Percentiles rank a stretch among this genome's conserved stretches.
These are phyloP conservation scores for Echinochloa phyllopogon DNA, from an alignment of 176 grass and related monocot genomes.

Conservation along the genomic window DNA sequence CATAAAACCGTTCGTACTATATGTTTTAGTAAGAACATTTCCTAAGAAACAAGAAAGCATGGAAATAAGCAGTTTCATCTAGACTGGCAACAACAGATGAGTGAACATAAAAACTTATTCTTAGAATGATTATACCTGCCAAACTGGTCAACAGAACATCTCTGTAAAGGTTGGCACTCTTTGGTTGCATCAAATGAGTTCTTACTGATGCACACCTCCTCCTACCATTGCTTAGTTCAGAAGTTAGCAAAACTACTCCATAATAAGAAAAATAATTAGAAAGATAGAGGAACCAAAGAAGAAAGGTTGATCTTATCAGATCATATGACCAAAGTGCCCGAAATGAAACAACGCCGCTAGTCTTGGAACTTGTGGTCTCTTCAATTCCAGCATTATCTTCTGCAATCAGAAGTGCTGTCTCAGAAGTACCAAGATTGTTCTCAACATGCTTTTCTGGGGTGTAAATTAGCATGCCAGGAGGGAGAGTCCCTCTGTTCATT, in stretches of 20 bases:
- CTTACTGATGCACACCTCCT: conserved; percentile 43
- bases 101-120: neutral
- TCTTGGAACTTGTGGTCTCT: neutral
- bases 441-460: conserved; percentile 25
- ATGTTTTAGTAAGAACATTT: conserved; percentile 15
- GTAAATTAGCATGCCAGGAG: conserved; percentile 59
- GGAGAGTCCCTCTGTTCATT: conserved; percentile 61
- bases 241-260: conserved; percentile 70
- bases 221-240: conserved; percentile 54
- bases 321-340: conserved; percentile 48
- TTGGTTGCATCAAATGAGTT: conserved; percentile 27
- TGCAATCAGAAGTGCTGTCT: conserved; percentile 50
- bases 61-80: conserved; percentile 2
- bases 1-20: no score
- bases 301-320: conserved; percentile 61
- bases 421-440: conserved; percentile 36
- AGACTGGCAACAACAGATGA: neutral
- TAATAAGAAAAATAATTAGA: conserved; percentile 76
- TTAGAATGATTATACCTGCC: conserved; percentile 50
- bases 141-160: conserved; percentile 77
- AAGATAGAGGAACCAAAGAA: conserved; percentile 68
- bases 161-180: conserved; percentile 59
- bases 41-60: neutral
- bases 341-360: conserved; percentile 33
- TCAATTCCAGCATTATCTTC: conserved; percentile 22